Base-by-base conservation (phyloP, 2,329 filamentous ascomycete genomes). In the Rutstroemia sydowiana region DNA sequence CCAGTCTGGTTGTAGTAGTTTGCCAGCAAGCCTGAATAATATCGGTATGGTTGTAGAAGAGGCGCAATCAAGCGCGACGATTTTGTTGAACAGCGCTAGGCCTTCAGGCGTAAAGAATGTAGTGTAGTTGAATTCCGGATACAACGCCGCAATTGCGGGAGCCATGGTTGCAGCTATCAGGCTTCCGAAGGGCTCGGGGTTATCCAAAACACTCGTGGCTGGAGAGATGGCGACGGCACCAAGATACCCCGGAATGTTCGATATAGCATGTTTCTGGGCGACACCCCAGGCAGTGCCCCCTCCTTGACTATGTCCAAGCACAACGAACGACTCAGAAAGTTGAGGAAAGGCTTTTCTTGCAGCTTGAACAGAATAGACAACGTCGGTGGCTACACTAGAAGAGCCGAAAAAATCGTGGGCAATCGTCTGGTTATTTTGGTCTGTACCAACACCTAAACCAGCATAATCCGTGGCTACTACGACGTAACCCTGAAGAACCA, bases 261-360 rank as follows among this genome's bases (percentile, higher is more conserved):
- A 23, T n/a, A 42, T 18, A 21, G 42, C 48, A 37, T 55, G 56
- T 23, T 54, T 49, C 34, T 72, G 62, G 10, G 69, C 68, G 36
- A 64, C 56, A 5, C 61, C 63, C 75, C 75, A 77, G 0, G 70
- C 69, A 0, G 67, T 69, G 2, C 66, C 67, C 7, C 73, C 75
- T 30, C 74, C 75, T 60, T 77, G 71, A 14, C 68, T 72, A 55
- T 76, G 72, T 11, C 74, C 74, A 57, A 73, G 66, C 23, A 69
- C 65, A n/a, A 75, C 71, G 51, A 75, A 78, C 3, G 58, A 63
- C 3, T 72, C 59, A 1, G 61, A 59, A 0, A 70, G 63, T 2
- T 72, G 59, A 0, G 70, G 63, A 53, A 75, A 78, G 0, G 72
- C 71, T 16, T 56, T 56, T 16, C 65, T 66, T 1, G 73, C 73